These are phyloP conservation scores for Cyberlindnera amylophila DNA, from an alignment of 805 yeast species.

Conservation along the genomic window DNA sequence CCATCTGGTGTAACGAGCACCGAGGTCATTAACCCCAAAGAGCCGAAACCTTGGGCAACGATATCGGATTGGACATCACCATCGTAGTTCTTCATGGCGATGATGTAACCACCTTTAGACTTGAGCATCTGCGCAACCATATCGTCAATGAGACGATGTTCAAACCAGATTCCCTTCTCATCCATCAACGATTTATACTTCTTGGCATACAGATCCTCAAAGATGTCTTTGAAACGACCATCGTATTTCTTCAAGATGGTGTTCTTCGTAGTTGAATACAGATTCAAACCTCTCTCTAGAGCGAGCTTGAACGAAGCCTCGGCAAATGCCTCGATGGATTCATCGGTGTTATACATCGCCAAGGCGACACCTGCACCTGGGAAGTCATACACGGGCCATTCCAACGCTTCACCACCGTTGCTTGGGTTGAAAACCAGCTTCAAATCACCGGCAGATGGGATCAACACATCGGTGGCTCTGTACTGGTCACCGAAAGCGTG, in stretches of 20 bases:
- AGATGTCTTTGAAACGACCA: slow-evolving; percentile 92
- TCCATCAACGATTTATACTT: slow-evolving; percentile 73
- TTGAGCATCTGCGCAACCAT: slow-evolving; percentile 99
- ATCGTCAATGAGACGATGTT: slow-evolving; percentile 94
- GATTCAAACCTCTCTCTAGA: slow-evolving; percentile 66
- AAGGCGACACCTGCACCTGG: slow-evolving; percentile 70
- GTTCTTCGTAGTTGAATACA: slow-evolving; percentile 89
- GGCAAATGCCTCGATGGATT: slow-evolving; percentile 89
- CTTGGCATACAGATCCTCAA: slow-evolving; percentile 71
- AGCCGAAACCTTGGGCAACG: slow-evolving; percentile 97
- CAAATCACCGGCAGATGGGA: slow-evolving; percentile 77
- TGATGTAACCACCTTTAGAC: slow-evolving; percentile 90
- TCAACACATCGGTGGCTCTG: slow-evolving; percentile 82
- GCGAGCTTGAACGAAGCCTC: slow-evolving; percentile 88
- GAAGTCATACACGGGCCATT: slow-evolving; percentile 64
- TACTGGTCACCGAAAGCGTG: slow-evolving; percentile 98
- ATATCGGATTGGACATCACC: slow-evolving; percentile 97
- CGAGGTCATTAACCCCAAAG: slow-evolving; percentile 95
- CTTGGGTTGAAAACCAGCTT: slow-evolving; percentile 72
- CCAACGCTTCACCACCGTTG: slow-evolving; percentile 52
- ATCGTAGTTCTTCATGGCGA: slow-evolving; percentile 96
- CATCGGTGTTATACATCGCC: slow-evolving; percentile 95
- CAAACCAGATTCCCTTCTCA: slow-evolving; percentile 85
- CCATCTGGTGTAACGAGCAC: slow-evolving; percentile 97
- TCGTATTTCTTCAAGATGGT: slow-evolving; percentile 92